Evolutionary conservation across 805 yeast genomes (phyloP), one percentile per base, ranked within the genome.

Genomic region (Maudiozyma pseudohumilis): DNA sequence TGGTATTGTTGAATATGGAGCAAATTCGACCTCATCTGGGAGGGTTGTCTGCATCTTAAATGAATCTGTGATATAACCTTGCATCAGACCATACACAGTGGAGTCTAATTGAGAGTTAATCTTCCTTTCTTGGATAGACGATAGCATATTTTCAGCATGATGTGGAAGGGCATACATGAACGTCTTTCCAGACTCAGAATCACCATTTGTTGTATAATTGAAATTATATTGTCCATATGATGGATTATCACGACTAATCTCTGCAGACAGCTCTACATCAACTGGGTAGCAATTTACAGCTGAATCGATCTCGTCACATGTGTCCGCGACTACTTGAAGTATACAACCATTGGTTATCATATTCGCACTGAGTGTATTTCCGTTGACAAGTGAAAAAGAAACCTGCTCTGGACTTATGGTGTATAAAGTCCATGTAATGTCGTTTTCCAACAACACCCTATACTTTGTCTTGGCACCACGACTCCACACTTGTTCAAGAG

Each of bases 121-220:
- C 30, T 29, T 32, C n/a, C 32, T 40, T 6, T 29, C 12, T 28
- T 48, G 37, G 36, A 59, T 63, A 3, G 56, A 43, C 1, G 55
- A 34, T 15, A 62, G 56, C 43, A 77, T 66, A 3, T 74, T 59
- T 2, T 56, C 56, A 23, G 65, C 66, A 46, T 78, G 85, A 55
- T 81, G 92, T 11, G 88, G 84, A 21, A 80, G 63, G 4, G 84
- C 84, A 53, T 72, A 81, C 26, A 80, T 55, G 19, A 80, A 54
- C 1, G 67, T 53, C 1, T 46, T 56, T 0, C 71, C 72, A 6
- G 65, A 63, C 24, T 61, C 63, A 5, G 75, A 70, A 3, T 53
- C 32, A 2, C 84, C 84, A 1, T 56, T 44, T 13, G 65, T 59
- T 6, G 55, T 41, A 48, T 73, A 75, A 12, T 47, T 49, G 19